phyloP scores from a whole-genome alignment of 495 filamentous ascomycete genomes.

The Talaromyces liani region DNA sequence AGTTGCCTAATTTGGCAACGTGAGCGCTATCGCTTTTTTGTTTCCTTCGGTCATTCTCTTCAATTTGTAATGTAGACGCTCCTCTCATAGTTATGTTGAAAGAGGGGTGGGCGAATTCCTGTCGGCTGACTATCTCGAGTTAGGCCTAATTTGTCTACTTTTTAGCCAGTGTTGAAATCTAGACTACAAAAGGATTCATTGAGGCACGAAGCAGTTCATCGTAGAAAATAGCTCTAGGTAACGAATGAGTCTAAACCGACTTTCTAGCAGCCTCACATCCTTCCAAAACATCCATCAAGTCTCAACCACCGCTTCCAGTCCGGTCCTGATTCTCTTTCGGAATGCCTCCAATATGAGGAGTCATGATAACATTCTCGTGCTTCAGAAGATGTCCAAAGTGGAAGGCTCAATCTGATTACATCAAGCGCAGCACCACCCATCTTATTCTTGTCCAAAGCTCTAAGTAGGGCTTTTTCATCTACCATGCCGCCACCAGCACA shows the following conservation, averaged over 20 bases:
- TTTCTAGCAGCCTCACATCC: neutral
- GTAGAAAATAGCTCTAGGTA: neutral
- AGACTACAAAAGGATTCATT: neutral
- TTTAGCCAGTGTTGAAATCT: neutral
- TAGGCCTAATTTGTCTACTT: neutral
- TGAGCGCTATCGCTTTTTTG: neutral
- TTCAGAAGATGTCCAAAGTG: conserved; percentile 7
- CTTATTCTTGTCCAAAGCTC: conserved; percentile 32
- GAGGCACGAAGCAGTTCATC: neutral
- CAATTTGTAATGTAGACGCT: too few species aligned
- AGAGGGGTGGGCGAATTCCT: too few species aligned
- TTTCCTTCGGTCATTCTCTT: too few species aligned
- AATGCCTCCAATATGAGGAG: neutral
- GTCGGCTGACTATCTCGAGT: neutral
- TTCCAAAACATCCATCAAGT: neutral
- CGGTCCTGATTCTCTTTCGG: neutral
- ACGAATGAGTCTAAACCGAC: neutral
- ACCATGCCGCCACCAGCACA: conserved; percentile 51
- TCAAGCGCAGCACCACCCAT: conserved; percentile 49
- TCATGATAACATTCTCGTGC: conserved; percentile 6
- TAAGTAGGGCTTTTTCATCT: conserved; percentile 41
- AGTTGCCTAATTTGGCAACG: neutral
- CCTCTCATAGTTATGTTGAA: too few species aligned
- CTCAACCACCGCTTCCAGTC: neutral
- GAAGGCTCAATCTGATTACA: conserved; percentile 41